Evolutionary conservation across 2,329 filamentous ascomycete species (phyloP).

Genomic region (Fusarium illudens): DNA sequence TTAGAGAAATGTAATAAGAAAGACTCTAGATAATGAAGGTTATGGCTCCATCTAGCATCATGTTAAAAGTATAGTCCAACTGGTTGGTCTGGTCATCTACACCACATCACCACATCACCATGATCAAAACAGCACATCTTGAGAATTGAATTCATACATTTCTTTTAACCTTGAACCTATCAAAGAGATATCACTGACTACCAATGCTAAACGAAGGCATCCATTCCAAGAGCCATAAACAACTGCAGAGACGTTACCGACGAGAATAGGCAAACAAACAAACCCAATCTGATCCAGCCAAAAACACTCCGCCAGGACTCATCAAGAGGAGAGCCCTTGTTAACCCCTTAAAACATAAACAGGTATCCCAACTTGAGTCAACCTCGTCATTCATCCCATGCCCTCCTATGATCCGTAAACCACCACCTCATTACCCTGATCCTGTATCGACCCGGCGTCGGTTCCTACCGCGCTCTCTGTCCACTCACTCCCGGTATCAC

Average conservation of each 20-base stretch:
- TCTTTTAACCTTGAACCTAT: constrained; percentile 4
- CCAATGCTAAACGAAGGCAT: not conserved
- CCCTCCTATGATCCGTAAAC: constrained; percentile 44
- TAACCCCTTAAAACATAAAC: constrained; percentile 10
- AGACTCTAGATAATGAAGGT: accelerated
- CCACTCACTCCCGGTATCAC: constrained; percentile 58
- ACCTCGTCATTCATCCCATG: not conserved
- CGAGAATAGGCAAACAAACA: not conserved
- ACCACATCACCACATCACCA: not conserved
- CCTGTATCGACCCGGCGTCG: constrained; percentile 40
- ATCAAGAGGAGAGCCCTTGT: constrained; percentile 9
- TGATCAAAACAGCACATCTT: not conserved
- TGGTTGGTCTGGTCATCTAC: not conserved
- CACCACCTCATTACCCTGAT: constrained; percentile 48
- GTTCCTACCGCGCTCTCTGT: constrained; percentile 54
- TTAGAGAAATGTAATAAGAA: not conserved
- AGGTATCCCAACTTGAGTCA: constrained; percentile 17
- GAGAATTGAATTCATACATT: constrained; percentile 23
- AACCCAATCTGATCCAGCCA: not conserved
- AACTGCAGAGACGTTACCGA: not conserved
- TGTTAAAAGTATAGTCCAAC: not conserved
- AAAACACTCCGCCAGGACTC: constrained; percentile 2
- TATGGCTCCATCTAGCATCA: not conserved
- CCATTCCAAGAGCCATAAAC: not conserved
- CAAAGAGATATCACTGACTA: not conserved